Conservation (phyloP, 2,329 filamentous ascomycete species). For the Lachnellula hyalina region DNA sequence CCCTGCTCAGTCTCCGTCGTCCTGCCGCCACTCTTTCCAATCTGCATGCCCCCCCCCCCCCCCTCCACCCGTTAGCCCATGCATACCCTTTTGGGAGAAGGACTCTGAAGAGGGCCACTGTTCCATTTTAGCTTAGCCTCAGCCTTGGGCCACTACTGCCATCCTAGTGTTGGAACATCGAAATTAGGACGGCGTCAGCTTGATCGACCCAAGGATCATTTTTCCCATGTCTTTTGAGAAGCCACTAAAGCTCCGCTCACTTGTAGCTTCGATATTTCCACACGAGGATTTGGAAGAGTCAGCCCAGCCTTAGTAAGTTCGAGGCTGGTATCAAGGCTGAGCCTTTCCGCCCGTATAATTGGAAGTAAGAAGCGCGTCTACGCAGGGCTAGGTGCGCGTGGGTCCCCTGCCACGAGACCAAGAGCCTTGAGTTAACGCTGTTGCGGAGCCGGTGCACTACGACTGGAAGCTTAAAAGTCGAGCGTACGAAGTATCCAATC, state of each 20-base stretch:
- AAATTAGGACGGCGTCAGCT: slow-evolving; percentile 9
- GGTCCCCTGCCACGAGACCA: neutral
- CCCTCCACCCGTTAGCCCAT: slow-evolving; percentile 11
- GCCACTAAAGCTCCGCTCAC: neutral
- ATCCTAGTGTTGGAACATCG: slow-evolving; percentile 3
- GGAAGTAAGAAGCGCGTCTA: neutral
- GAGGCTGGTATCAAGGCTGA: slow-evolving; percentile 3
- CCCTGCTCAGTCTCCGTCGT: slow-evolving; percentile 10
- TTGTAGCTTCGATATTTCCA: too few relatives aligned
- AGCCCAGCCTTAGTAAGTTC: neutral
- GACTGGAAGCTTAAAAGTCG: neutral
- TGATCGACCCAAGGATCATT: slow-evolving; percentile 8
- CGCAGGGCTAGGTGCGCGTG: neutral
- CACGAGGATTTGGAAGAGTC: neutral
- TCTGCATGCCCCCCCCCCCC: neutral
- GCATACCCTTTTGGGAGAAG: slow-evolving; percentile 12
- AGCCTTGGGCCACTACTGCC: slow-evolving; percentile 22
- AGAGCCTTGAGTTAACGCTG: neutral
- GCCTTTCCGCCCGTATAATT: neutral
- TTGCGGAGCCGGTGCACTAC: neutral
- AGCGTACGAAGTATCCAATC: neutral
- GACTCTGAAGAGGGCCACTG: neutral
- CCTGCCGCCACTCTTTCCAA: slow-evolving; percentile 7
- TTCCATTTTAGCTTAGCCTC: slow-evolving; percentile 11
- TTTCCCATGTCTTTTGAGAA: slow-evolving; percentile 9